Base-by-base conservation (phyloP, 2,329 filamentous ascomycete genomes). In the Aspergillus cejpii region DNA sequence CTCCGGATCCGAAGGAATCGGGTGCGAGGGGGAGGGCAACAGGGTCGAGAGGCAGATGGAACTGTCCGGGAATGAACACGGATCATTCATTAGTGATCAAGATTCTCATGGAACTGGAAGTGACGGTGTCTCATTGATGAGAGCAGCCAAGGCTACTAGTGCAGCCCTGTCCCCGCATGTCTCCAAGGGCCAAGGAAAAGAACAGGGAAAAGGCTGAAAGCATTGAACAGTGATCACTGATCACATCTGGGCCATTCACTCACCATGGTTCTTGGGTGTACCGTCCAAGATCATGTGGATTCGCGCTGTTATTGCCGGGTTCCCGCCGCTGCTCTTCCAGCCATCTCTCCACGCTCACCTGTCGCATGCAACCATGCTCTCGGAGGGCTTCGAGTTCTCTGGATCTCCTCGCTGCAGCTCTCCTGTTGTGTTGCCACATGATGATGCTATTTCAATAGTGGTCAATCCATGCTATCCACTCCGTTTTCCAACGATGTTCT, bases 241-340 rank as follows among this genome's bases (percentile, higher is more conserved):
- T n/a, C n/a, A n/a, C n/a, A n/a, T n/a, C n/a, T n/a, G n/a, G n/a
- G n/a, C 11, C 34, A 37, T 5, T 34, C 21, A 46, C 57, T 44
- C 55, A 64, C 61, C 61, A 64, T 45, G 40, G 54, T 39, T 62
- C 59, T 41, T 56, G 54, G 33, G 52, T 44, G 28, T 58, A 57
- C 33, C 49, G 51, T 21, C 53, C 50, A 15, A 47, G 27, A 43
- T 54, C 42, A 24, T 48, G 39, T 10, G 49, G 41, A 3, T 44
- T 37, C 29, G 53, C 50, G 3, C 17, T 20, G 31, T 19, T 33
- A 8, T 34, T 19, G 7, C 5, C 17, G 31, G 31, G 17, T 20
- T 34, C 15, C 2, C 17, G 4, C 15, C 5, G 31, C 29, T 60
- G 54, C 34, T 58, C 53, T 40, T 58, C 54, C 28, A 63, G 44